A percentile compares a stretch with the other conserved stretches of the same genome.
Evolutionary conservation across 345 rosid species (phyloP).

Genomic region (Arabis hirsuta): DNA sequence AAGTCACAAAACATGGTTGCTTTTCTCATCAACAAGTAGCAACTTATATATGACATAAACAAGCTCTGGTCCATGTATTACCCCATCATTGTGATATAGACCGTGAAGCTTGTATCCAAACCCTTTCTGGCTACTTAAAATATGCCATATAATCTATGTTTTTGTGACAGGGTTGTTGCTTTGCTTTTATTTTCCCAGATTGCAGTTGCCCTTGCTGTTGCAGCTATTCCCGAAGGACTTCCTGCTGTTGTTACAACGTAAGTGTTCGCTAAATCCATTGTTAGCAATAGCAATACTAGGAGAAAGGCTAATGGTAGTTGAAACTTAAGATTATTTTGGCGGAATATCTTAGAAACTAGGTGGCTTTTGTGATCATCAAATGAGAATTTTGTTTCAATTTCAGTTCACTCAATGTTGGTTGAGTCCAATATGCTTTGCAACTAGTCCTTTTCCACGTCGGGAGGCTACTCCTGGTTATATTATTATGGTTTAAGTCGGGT

Average conservation of each 20-base stretch:
- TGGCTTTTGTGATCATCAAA: conserved; percentile 22
- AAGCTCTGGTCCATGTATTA: conserved; percentile 25
- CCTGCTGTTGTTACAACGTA: conserved; percentile 99
- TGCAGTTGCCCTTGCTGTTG: conserved; percentile 99
- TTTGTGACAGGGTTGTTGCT: conserved; percentile 37
- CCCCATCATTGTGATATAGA: conserved; percentile 17
- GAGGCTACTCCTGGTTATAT: conserved; percentile 24
- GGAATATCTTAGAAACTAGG: conserved; percentile 18
- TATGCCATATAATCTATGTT: conserved; percentile 17
- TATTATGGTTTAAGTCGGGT: conserved; percentile 23
- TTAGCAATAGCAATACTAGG: conserved; percentile 26
- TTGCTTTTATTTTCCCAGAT: conserved; percentile 64
- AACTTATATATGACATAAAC: not conserved
- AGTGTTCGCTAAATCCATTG: conserved; percentile 46
- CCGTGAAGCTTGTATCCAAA: conserved; percentile 1
- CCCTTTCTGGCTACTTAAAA: conserved; percentile 20
- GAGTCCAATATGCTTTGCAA: conserved; percentile 22
- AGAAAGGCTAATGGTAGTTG: conserved; percentile 12
- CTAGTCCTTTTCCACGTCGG: conserved; percentile 9
- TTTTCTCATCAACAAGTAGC: conserved; percentile 11
- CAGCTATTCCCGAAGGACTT: conserved; percentile 99
- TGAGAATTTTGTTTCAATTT: conserved; percentile 25
- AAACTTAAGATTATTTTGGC: conserved; percentile 26
- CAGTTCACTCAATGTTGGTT: conserved; percentile 21
- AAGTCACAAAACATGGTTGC: conserved; percentile 19